Evolutionary conservation across 2,329 filamentous ascomycete species (phyloP).

Genomic region (Penicillium oxalicum): DNA sequence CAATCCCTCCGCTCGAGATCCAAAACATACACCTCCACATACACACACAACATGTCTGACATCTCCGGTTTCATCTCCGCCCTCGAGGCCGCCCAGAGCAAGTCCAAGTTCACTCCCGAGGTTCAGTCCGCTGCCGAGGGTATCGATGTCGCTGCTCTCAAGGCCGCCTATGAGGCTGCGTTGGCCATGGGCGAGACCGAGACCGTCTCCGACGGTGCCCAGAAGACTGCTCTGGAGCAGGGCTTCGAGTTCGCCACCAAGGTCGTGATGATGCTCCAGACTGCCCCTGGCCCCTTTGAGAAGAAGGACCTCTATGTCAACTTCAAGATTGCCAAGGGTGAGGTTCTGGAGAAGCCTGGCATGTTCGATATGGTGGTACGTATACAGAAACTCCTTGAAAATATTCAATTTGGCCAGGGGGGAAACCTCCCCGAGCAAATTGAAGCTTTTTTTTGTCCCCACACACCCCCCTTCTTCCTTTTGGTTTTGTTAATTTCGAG

Average conservation of each 20-base stretch:
- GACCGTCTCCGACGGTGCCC: slow-evolving; percentile 11
- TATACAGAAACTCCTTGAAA: slow-evolving; percentile 1
- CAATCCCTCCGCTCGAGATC: neutral
- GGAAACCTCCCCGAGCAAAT: neutral
- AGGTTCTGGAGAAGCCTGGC: slow-evolving; percentile 28
- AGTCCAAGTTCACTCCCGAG: slow-evolving; percentile 24
- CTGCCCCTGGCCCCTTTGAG: slow-evolving; percentile 20
- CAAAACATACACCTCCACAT: neutral
- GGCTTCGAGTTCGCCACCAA: slow-evolving; percentile 30
- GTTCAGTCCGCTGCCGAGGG: slow-evolving; percentile 23
- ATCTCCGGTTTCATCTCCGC: slow-evolving; percentile 22
- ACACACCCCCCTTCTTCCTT: neutral
- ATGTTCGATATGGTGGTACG: slow-evolving; percentile 39
- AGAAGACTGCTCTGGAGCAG: slow-evolving; percentile 13
- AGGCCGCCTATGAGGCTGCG: slow-evolving; percentile 15
- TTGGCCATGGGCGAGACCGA: slow-evolving; percentile 14
- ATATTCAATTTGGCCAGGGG: neutral
- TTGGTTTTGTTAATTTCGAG: too few species aligned
- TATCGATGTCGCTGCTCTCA: slow-evolving; percentile 23
- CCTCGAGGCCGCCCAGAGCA: slow-evolving; percentile 24
- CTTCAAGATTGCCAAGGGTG: slow-evolving; percentile 34
- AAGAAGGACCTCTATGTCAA: slow-evolving; percentile 34
- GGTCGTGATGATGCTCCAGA: slow-evolving; percentile 26
- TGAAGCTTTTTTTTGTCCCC: neutral
- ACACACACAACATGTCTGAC: slow-evolving; percentile 23